Percentiles rank a stretch among this genome's conserved stretches.
These are phyloP conservation scores for Favolaschia claudopus DNA, from an alignment of 768 basidiomycete species.

Conservation along the genomic window DNA sequence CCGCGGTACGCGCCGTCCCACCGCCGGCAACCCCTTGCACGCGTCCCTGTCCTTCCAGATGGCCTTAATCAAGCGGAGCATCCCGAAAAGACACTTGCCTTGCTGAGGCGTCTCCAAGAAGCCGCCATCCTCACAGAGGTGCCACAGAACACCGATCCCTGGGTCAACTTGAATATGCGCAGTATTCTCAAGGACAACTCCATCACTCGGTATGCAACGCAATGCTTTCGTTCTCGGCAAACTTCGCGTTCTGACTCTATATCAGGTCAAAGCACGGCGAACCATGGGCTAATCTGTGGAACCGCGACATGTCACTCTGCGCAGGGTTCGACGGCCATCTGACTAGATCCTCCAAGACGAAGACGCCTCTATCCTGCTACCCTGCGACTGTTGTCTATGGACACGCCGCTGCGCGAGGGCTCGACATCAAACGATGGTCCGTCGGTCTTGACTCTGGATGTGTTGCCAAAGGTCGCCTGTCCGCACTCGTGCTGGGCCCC, in stretches of 20 bases:
- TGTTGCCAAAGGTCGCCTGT: constrained; percentile 44
- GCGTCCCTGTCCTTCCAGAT: constrained; percentile 51
- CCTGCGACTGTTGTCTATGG: constrained; percentile 88
- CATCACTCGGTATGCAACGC: constrained; percentile 48
- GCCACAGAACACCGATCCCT: constrained; percentile 81
- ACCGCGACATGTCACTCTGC: constrained; percentile 66
- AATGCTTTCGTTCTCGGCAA: not conserved
- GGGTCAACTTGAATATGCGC: constrained; percentile 79
- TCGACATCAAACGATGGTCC: constrained; percentile 85
- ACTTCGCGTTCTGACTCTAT: not conserved
- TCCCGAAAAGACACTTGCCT: constrained; percentile 25
- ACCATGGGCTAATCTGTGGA: constrained; percentile 84
- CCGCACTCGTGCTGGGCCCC: constrained; percentile 11
- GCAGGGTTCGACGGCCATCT: constrained; percentile 49
- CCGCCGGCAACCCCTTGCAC: constrained; percentile 74
- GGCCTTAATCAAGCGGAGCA: constrained; percentile 9
- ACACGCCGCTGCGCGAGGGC: constrained; percentile 79
- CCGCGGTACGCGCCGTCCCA: constrained; percentile 59
- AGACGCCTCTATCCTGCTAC: constrained; percentile 60
- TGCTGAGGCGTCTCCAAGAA: constrained; percentile 70
- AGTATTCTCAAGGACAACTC: constrained; percentile 52
- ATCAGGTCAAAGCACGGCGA: constrained; percentile 54
- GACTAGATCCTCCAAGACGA: constrained; percentile 27
- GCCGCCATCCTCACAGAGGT: constrained; percentile 68
- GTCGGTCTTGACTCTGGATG: constrained; percentile 90